Percentiles rank a stretch among this genome's conserved stretches.
Conservation (phyloP, 805 yeast genomes). For the Cyberlindnera mississippiensis region DNA sequence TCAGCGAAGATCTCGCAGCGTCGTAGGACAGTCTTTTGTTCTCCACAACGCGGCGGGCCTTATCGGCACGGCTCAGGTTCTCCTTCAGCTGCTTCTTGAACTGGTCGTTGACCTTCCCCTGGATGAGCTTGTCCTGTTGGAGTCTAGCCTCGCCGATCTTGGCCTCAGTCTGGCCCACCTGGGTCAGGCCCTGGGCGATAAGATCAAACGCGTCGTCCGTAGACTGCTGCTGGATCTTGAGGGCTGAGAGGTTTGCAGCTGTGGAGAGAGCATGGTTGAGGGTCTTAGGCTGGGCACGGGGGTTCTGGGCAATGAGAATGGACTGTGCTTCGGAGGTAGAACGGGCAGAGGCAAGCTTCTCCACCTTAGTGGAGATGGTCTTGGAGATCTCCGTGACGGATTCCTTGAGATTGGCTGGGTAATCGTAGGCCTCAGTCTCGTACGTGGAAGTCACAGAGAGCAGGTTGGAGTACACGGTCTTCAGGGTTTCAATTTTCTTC, state of each 20-base stretch:
- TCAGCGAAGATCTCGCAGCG: constrained; percentile 59
- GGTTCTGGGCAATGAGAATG: constrained; percentile 51
- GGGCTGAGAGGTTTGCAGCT: constrained; percentile 51
- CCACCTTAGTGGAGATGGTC: constrained; percentile 58
- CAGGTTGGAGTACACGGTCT: constrained; percentile 58
- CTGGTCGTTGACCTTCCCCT: constrained; percentile 63
- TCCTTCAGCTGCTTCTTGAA: constrained; percentile 58
- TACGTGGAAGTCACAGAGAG: constrained; percentile 51
- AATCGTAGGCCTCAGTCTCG: constrained; percentile 78
- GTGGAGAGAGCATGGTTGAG: constrained; percentile 77
- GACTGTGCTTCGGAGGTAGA: constrained; percentile 82
- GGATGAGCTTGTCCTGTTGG: constrained; percentile 74
- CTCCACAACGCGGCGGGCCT: constrained; percentile 70
- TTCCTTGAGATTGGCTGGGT: constrained; percentile 71
- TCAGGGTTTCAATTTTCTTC: constrained; percentile 66
- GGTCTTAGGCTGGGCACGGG: constrained; percentile 64
- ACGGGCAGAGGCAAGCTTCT: constrained; percentile 65
- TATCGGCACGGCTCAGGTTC: constrained; percentile 57
- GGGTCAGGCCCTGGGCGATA: constrained; percentile 57
- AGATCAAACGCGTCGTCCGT: constrained; percentile 43
- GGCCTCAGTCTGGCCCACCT: constrained; percentile 65
- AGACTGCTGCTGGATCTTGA: constrained; percentile 28
- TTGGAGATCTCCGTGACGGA: constrained; percentile 71
- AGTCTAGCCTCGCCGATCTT: constrained; percentile 79
- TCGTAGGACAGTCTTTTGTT: constrained; percentile 77